A percentile compares a stretch with the other conserved stretches of the same genome.
Evolutionary conservation across 2,329 filamentous ascomycete genomes (phyloP).

Genomic region (Cladophialophora yegresii): DNA sequence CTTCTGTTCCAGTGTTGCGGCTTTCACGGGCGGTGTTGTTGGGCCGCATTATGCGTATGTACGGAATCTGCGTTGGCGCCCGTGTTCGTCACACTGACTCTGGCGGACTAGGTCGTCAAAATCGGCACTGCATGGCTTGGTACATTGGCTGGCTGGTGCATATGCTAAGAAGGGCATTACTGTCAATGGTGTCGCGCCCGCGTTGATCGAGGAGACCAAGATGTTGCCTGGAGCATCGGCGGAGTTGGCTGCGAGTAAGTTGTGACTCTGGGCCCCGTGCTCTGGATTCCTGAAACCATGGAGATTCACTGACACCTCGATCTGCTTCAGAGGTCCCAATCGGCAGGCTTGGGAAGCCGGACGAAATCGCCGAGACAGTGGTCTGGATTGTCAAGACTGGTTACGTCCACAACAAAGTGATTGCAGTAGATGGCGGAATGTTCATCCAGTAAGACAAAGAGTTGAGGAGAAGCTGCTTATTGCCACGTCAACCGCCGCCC

Average conservation of each 20-base stretch:
- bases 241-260: conserved; percentile 33
- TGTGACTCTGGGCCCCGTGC: no score
- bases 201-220: conserved; percentile 49
- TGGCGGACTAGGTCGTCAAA: conserved; percentile 41
- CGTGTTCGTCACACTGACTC: conserved; percentile 35
- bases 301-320: conserved; percentile 9
- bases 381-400: conserved; percentile 52
- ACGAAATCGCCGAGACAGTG: conserved; percentile 53
- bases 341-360: conserved; percentile 48
- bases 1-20: conserved; percentile 65
- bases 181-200: conserved; percentile 53
- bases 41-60: conserved; percentile 52
- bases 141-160: conserved; percentile 50
- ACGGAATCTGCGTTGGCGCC: conserved; percentile 35
- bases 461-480: background rate
- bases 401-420: conserved; percentile 52
- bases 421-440: conserved; percentile 47
- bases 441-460: conserved; percentile 38
- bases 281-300: background rate
- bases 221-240: conserved; percentile 48
- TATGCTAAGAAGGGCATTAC: conserved; percentile 51
- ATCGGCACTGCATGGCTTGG: conserved; percentile 50
- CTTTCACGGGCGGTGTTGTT: conserved; percentile 64
- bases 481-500: conserved; percentile 14
- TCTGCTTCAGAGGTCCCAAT: conserved; percentile 46